A percentile compares a stretch with the other conserved stretches of the same genome.
Evolutionary conservation across 805 yeast genomes (phyloP).

Genomic region (Candida oleophila): DNA sequence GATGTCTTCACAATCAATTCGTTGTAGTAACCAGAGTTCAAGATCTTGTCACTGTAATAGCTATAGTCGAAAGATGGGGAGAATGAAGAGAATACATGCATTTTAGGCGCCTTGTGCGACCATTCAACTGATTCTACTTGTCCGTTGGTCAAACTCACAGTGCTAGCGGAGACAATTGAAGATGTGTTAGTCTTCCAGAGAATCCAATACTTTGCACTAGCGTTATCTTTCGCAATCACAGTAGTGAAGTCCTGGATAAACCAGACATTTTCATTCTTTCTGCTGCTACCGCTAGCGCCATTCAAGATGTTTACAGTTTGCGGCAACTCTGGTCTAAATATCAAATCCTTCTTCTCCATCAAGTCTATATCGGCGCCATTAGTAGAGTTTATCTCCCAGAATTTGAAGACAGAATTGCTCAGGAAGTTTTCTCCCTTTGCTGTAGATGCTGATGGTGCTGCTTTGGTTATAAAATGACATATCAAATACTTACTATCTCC

Average conservation of each 20-base stretch:
- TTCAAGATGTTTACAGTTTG: no score
- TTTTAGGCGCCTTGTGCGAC: constrained; percentile 14
- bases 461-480: constrained; percentile 15
- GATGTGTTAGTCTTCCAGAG: constrained; percentile 67
- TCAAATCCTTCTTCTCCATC: constrained; percentile 10
- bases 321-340: constrained; percentile 21
- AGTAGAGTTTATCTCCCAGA: constrained; percentile 19
- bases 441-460: constrained; percentile 11
- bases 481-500: constrained; percentile 15
- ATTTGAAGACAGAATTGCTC: constrained; percentile 21
- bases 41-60: constrained; percentile 44
- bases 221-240: constrained; percentile 1
- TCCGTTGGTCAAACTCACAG: constrained; percentile 14
- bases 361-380: constrained; percentile 8
- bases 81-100: constrained; percentile 10
- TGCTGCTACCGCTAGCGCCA: not conserved
- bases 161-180: constrained; percentile 39
- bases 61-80: constrained; percentile 29
- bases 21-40: constrained; percentile 51
- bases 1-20: constrained; percentile 51
- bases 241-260: constrained; percentile 40
- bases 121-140: constrained; percentile 11
- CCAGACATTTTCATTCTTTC: constrained; percentile 31
- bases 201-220: constrained; percentile 25
- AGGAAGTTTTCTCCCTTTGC: constrained; percentile 6